A percentile compares a stretch with the other conserved stretches of the same genome.
phyloP scores from a whole-genome alignment of 2,329 filamentous ascomycete genomes.

The Fonsecaea monophora region DNA sequence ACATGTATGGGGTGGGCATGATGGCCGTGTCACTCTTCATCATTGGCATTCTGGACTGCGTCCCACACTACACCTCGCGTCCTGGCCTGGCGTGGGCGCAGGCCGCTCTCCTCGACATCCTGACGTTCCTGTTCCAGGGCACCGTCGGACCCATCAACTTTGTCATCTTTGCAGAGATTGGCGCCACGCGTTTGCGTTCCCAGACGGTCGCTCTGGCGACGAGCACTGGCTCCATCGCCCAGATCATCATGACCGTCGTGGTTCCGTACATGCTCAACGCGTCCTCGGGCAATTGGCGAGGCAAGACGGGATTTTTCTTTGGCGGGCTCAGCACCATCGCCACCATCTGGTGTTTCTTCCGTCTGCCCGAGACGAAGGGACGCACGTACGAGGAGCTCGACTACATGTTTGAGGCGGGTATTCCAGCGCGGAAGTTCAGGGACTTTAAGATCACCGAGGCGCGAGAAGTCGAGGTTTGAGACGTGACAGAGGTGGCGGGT shows the following conservation, averaged over 20 bases:
- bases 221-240: slow-evolving; percentile 58
- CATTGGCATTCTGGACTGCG: slow-evolving; percentile 43
- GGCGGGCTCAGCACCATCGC: slow-evolving; percentile 61
- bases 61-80: slow-evolving; percentile 41
- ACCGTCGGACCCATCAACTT: slow-evolving; percentile 62
- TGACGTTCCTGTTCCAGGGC: slow-evolving; percentile 62
- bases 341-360: slow-evolving; percentile 46
- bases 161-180: slow-evolving; percentile 59
- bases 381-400: slow-evolving; percentile 44
- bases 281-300: slow-evolving; percentile 44
- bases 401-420: slow-evolving; percentile 40
- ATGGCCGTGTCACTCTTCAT: slow-evolving; percentile 50
- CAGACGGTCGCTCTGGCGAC: slow-evolving; percentile 63
- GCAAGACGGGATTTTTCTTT: slow-evolving; percentile 64
- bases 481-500: not conserved
- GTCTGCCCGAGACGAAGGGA: slow-evolving; percentile 41
- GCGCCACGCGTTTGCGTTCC: slow-evolving; percentile 59
- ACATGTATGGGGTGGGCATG: slow-evolving; percentile 62
- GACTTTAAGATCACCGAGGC: slow-evolving; percentile 24
- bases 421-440: slow-evolving; percentile 37
- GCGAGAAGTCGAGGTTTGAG: slow-evolving; percentile 18
- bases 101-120: slow-evolving; percentile 52
- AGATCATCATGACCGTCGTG: slow-evolving; percentile 55
- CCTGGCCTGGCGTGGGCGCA: slow-evolving; percentile 42
- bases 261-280: slow-evolving; percentile 44